These are phyloP conservation scores for Candida saitoana DNA, from an alignment of 805 yeast species.

Conservation along the genomic window DNA sequence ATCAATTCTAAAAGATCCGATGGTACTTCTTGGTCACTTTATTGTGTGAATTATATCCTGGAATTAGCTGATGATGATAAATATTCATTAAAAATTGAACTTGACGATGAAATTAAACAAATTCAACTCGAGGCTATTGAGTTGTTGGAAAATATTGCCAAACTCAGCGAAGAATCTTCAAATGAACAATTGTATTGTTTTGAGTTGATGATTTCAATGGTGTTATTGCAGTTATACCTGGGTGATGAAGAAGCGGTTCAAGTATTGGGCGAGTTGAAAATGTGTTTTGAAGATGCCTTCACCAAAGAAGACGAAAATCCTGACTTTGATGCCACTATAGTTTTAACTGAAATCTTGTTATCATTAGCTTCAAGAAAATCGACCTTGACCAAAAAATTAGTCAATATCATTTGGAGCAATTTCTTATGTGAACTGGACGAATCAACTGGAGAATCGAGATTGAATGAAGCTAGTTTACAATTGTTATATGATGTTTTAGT, in stretches of 20 bases:
- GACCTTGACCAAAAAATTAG: constrained; percentile 32
- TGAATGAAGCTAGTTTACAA: constrained; percentile 30
- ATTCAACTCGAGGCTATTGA: constrained; percentile 48
- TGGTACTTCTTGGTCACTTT: constrained; percentile 57
- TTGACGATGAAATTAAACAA: constrained; percentile 57
- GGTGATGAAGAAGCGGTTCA: constrained; percentile 76
- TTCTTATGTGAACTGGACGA: constrained; percentile 29
- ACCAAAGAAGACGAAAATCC: constrained; percentile 31
- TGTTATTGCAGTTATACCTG: constrained; percentile 68
- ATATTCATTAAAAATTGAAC: constrained; percentile 20
- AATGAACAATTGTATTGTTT: constrained; percentile 54
- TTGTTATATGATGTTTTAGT: constrained; percentile 34
- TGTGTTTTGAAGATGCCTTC: constrained; percentile 50
- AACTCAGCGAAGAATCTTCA: constrained; percentile 20
- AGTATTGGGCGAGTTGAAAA: constrained; percentile 67
- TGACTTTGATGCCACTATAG: constrained; percentile 24
- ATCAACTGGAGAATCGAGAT: constrained; percentile 20
- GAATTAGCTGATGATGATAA: constrained; percentile 21
- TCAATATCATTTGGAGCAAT: constrained; percentile 38
- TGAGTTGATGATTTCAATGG: constrained; percentile 73
- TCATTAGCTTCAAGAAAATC: constrained; percentile 43
- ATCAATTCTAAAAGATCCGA: constrained; percentile 43
- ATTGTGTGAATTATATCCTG: constrained; percentile 39
- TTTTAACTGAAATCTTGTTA: constrained; percentile 40
- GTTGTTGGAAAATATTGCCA: constrained; percentile 34